phyloP scores from a whole-genome alignment of 148 eudicot genomes.

The Bassia scoparia region DNA sequence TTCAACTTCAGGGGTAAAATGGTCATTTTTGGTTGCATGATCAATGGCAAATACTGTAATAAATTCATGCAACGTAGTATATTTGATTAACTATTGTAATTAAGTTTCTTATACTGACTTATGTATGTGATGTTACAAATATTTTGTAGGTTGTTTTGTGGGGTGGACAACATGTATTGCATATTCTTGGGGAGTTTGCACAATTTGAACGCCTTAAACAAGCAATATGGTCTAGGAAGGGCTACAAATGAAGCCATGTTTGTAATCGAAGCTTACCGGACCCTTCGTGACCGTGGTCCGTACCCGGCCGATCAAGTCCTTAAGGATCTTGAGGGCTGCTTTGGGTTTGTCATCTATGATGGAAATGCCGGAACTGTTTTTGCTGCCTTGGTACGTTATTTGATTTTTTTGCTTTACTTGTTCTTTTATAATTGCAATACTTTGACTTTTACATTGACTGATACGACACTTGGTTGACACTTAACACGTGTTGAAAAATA shows the following conservation, averaged over 20 bases:
- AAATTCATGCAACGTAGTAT: too few relatives aligned
- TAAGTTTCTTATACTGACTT: too few relatives aligned
- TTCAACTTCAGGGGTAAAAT: too few relatives aligned
- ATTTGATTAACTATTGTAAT: too few relatives aligned
- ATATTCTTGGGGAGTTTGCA: conserved; percentile 57
- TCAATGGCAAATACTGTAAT: too few relatives aligned
- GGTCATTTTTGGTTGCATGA: too few relatives aligned
- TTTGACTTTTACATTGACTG: too few relatives aligned
- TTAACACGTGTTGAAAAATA: conserved; percentile 15
- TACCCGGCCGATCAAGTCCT: conserved; percentile 82
- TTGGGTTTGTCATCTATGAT: conserved; percentile 77
- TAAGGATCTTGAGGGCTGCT: conserved; percentile 77
- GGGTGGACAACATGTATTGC: conserved; percentile 72
- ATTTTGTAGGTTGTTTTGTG: conserved; percentile 54
- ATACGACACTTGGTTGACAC: too few relatives aligned
- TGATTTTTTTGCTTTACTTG: background rate
- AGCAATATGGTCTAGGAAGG: conserved; percentile 74
- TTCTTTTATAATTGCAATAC: background rate
- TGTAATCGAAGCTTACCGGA: conserved; percentile 70
- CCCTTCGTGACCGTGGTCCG: conserved; percentile 86
- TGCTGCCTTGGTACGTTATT: conserved; percentile 50
- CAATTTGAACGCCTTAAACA: conserved; percentile 58
- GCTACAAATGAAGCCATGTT: conserved; percentile 66
- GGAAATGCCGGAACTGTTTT: conserved; percentile 60
- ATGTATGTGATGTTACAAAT: background rate